A percentile compares a stretch with the other conserved stretches of the same genome.
Evolutionary conservation across 345 rosid species (phyloP).

Genomic region (Raphanus raphanistrum): DNA sequence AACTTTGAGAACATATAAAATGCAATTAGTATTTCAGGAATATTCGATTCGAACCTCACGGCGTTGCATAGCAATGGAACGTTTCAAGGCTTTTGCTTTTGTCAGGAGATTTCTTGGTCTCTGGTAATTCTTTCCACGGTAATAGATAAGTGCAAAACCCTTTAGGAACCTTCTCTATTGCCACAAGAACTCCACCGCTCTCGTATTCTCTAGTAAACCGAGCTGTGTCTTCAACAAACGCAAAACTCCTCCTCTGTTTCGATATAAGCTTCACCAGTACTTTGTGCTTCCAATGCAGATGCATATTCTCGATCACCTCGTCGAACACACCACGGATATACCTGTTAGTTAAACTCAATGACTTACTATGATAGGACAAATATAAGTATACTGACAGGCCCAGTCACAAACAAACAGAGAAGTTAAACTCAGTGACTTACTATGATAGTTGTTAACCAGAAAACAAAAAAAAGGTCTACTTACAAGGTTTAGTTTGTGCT

Average conservation of each 20-base stretch:
- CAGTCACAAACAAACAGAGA: slow-evolving; percentile 43
- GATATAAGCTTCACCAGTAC: slow-evolving; percentile 92
- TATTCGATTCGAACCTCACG: slow-evolving; percentile 75
- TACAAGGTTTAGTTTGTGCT: slow-evolving; percentile 81
- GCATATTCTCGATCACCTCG: slow-evolving; percentile 44
- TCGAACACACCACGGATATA: no score
- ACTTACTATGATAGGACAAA: no score
- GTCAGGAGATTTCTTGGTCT: slow-evolving; percentile 92
- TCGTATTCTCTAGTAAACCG: slow-evolving; percentile 75
- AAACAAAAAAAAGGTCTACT: slow-evolving; percentile 41
- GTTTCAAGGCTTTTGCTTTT: slow-evolving; percentile 93
- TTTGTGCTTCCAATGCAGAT: slow-evolving; percentile 96
- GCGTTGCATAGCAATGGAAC: slow-evolving; percentile 89
- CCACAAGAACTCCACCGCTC: slow-evolving; percentile 94
- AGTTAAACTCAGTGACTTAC: background rate
- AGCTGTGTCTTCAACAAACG: slow-evolving; percentile 91
- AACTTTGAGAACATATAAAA: slow-evolving; percentile 7
- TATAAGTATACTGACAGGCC: slow-evolving; percentile 47
- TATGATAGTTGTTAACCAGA: slow-evolving; percentile 1
- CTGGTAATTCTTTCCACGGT: slow-evolving; percentile 89
- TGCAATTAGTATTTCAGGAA: background rate
- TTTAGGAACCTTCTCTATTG: slow-evolving; percentile 64
- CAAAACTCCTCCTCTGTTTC: slow-evolving; percentile 65
- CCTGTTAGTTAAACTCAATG: no score
- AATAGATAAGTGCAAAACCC: slow-evolving; percentile 83